Evolutionary conservation across 495 filamentous ascomycete genomes (phyloP).

Genomic region (Aspergillus avenaceus): DNA sequence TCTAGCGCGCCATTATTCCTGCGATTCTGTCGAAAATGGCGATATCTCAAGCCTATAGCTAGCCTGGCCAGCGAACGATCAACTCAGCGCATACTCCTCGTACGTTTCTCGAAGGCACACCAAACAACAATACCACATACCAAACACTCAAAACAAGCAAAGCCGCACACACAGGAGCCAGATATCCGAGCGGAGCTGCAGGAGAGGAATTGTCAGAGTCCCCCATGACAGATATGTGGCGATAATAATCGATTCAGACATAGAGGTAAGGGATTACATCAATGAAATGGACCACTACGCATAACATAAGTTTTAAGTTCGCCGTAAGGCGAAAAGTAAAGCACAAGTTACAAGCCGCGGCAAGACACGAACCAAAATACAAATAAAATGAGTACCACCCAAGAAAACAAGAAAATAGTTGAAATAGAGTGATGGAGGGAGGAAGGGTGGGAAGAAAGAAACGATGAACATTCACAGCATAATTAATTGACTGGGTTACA

Average conservation of each 20-base stretch:
- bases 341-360: no score
- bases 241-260: background rate
- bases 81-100: slow-evolving; percentile 4
- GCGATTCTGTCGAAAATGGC: background rate
- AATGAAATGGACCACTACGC: background rate
- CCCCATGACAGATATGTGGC: background rate
- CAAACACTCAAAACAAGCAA: slow-evolving; percentile 1
- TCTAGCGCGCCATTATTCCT: background rate
- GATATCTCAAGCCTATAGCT: slow-evolving; percentile 10
- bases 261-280: background rate
- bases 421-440: no score
- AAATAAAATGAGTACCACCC: no score
- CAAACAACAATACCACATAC: background rate
- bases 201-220: slow-evolving; percentile 2
- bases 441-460: background rate
- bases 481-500: no score
- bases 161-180: slow-evolving; percentile 3
- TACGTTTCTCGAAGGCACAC: no score
- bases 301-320: background rate
- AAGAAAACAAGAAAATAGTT: no score
- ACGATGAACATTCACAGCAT: background rate
- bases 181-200: slow-evolving; percentile 4
- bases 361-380: no score
- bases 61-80: slow-evolving; percentile 9
- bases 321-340: no score